Evolutionary conservation across 2,329 filamentous ascomycete species (phyloP), one percentile per base, ranked within the genome.

Genomic region (Ophidiomyces ophidiicola): DNA sequence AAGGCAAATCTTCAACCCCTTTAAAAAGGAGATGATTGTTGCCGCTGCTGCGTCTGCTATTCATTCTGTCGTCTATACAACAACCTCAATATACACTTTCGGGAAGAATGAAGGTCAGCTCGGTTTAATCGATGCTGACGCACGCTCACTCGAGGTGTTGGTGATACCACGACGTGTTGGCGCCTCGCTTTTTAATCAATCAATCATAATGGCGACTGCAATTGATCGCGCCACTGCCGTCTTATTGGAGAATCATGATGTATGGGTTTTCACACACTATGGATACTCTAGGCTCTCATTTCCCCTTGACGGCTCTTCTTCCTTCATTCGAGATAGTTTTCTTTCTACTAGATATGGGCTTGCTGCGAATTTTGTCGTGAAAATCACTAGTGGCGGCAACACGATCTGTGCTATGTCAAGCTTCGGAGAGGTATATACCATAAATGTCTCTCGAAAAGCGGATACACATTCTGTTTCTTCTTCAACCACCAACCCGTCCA

Each of bases 71-170:
- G 84, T 85, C 0, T 82, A 90, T 53, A 94, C 85, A 0, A 70
- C 73, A 1, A 75, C 76, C 0, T 83, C 84, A 1, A 64, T 98
- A 1, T 98, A 83, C 55, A 93, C 85, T 2, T 98, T 93, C 70
- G 90, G 90, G 15, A 92, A 90, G 52, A 98, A 96, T 51, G 78
- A 86, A 50, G 90, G 90, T 1, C 90, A 98, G 57, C 72, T 98
- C 32, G 90, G 86, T 4, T 71, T 98, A 38, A 86, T 94, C 64
- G 90, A 94, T 57, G 88, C 90, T 0, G 88, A 96, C 60, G 92
- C 90, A 18, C 77, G 87, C 32, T 94, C 86, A 0, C 71, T 96
- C 4, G 83, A 90, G 49, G 66, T 80, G n/a, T 90, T 96, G 54
- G 64, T 72, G 14, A 77, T 75, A 0, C 90, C 90, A 17, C 76